Percentiles rank a stretch among this genome's conserved stretches.
These are phyloP conservation scores for Phylloporus sp. DNA, from an alignment of 768 basidiomycete species.

Conservation along the genomic window DNA sequence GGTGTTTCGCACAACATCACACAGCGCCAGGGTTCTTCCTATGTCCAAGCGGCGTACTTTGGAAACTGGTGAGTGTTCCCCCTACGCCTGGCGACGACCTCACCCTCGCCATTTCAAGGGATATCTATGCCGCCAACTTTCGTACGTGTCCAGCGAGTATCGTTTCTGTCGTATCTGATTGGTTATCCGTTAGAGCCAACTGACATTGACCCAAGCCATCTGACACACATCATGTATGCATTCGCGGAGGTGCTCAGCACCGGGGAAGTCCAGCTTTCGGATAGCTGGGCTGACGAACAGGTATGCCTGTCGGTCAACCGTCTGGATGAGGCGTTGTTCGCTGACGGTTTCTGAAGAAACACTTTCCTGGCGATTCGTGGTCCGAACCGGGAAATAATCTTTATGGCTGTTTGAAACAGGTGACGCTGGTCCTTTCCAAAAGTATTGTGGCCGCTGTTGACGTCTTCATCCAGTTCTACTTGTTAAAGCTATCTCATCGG, in stretches of 20 bases:
- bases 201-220: conserved; percentile 50
- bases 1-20: neutral
- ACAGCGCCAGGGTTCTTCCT: conserved; percentile 16
- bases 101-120: conserved; percentile 31
- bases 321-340: neutral
- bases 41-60: conserved; percentile 35
- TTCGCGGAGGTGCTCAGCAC: conserved; percentile 70
- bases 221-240: conserved; percentile 78
- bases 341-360: conserved; percentile 46
- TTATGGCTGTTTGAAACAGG: conserved; percentile 79
- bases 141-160: conserved; percentile 35
- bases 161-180: conserved; percentile 2
- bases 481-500: conserved; percentile 58
- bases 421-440: conserved; percentile 26
- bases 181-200: conserved; percentile 49
- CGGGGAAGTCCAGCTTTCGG: conserved; percentile 64
- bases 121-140: conserved; percentile 62
- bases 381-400: conserved; percentile 71
- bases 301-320: conserved; percentile 26
- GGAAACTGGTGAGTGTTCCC: conserved; percentile 30
- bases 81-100: neutral
- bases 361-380: conserved; percentile 71
- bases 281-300: conserved; percentile 71
- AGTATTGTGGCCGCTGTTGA: neutral
- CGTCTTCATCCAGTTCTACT: conserved; percentile 32